These are phyloP conservation scores for Claviceps sp. DNA, from an alignment of 2,329 filamentous ascomycete species.

Conservation along the genomic window DNA sequence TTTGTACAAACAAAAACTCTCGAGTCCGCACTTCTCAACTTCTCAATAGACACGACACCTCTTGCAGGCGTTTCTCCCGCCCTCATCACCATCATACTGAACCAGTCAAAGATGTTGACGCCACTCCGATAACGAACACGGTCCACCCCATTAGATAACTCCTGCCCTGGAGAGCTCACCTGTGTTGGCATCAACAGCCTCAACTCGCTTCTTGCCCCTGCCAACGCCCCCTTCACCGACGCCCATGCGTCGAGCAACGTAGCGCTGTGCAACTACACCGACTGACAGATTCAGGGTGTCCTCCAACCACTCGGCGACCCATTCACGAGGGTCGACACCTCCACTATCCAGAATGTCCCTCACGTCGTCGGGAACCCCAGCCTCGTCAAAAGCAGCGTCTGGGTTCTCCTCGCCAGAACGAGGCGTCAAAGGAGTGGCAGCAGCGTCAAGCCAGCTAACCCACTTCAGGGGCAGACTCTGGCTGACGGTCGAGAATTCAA, in stretches of 20 bases:
- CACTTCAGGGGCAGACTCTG: slow-evolving; percentile 75
- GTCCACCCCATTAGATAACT: slow-evolving; percentile 25
- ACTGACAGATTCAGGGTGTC: slow-evolving; percentile 66
- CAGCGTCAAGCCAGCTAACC: slow-evolving; percentile 84
- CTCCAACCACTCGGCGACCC: slow-evolving; percentile 96
- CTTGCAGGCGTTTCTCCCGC: too few species aligned
- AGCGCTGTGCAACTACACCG: slow-evolving; percentile 82
- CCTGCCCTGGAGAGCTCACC: slow-evolving; percentile 49
- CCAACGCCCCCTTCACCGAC: slow-evolving; percentile 67
- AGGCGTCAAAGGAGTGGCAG: slow-evolving; percentile 44
- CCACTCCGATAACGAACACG: neutral
- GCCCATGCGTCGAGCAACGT: slow-evolving; percentile 90
- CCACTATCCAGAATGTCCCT: slow-evolving; percentile 64
- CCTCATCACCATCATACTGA: neutral
- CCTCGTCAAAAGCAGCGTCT: slow-evolving; percentile 19
- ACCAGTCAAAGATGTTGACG: neutral
- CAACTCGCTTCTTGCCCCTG: slow-evolving; percentile 46
- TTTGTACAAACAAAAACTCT: too few species aligned
- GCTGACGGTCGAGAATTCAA: slow-evolving; percentile 71
- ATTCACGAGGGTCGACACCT: slow-evolving; percentile 83
- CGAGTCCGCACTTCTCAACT: too few species aligned
- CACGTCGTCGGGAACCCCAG: slow-evolving; percentile 62
- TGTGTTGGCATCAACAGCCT: slow-evolving; percentile 42
- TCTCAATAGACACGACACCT: too few species aligned
- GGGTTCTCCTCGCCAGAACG: slow-evolving; percentile 34